Conservation (phyloP, 257 asterid genomes). For the Nemophila menziesii region DNA sequence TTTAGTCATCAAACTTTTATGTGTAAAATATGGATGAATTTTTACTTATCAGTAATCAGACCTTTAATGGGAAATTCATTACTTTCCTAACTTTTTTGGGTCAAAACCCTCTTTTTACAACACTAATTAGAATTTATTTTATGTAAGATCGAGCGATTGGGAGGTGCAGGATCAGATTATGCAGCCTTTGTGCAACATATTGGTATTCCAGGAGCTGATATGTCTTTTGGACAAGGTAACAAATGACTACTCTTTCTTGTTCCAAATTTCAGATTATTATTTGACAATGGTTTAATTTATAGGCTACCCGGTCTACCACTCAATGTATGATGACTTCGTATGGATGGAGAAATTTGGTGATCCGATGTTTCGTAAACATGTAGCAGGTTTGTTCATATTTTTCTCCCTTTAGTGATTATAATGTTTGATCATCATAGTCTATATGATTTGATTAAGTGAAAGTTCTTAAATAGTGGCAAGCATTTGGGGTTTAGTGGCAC, state of each 20-base stretch:
- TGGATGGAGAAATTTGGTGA: constrained; percentile 94
- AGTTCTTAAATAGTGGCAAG: constrained; percentile 48
- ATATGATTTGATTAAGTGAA: background rate
- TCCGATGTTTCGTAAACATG: constrained; percentile 69
- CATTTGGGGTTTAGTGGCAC: constrained; percentile 74
- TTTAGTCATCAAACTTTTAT: too few relatives aligned
- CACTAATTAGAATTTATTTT: background rate
- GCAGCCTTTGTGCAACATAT: constrained; percentile 75
- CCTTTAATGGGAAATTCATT: too few relatives aligned
- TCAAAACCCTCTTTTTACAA: background rate
- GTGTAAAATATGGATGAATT: too few relatives aligned
- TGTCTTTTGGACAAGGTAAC: constrained; percentile 52
- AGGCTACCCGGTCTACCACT: constrained; percentile 85
- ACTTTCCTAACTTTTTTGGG: too few relatives aligned
- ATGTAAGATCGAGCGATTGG: constrained; percentile 60
- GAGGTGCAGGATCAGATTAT: constrained; percentile 74
- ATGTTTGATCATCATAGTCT: background rate
- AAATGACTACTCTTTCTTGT: background rate
- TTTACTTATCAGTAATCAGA: too few relatives aligned
- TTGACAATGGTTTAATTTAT: constrained; percentile 15
- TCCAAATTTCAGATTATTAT: constrained; percentile 5
- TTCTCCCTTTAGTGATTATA: background rate
- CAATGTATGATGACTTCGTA: constrained; percentile 64
- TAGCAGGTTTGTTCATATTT: constrained; percentile 43
- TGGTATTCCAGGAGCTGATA: constrained; percentile 61